These are phyloP conservation scores for Bauhinia variegata DNA, from an alignment of 306 rosid genomes.

Conservation along the genomic window DNA sequence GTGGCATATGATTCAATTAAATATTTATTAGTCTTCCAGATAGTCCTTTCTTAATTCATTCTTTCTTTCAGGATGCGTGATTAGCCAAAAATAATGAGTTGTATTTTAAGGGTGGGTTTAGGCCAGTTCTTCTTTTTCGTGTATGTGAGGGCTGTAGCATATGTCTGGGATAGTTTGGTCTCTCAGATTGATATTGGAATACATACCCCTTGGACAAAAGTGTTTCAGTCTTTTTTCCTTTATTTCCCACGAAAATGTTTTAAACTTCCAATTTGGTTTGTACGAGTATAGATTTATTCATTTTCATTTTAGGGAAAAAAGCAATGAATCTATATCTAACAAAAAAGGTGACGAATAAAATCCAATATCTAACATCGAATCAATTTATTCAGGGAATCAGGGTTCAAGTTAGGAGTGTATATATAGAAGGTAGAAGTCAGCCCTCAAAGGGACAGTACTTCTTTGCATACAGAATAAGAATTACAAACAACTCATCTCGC, in stretches of 20 bases:
- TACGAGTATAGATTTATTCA: constrained; percentile 14
- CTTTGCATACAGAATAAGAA: constrained; percentile 91
- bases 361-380: constrained; percentile 28
- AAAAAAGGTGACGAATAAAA: constrained; percentile 7
- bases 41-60: constrained; percentile 21
- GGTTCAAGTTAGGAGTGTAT: constrained; percentile 94
- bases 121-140: not conserved
- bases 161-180: constrained; percentile 7
- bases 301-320: not conserved
- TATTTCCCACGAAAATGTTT: too few relatives aligned
- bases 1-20: not conserved
- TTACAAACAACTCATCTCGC: constrained; percentile 77
- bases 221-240: not conserved
- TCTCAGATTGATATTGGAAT: not conserved
- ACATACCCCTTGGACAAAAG: not conserved
- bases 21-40: not conserved
- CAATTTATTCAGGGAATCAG: constrained; percentile 70
- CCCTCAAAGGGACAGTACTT: constrained; percentile 79
- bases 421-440: constrained; percentile 92
- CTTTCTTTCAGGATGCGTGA: constrained; percentile 4
- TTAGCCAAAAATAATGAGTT: not conserved
- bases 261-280: constrained; percentile 30
- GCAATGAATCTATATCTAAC: not conserved
- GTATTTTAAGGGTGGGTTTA: too few relatives aligned
- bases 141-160: not conserved